Evolutionary conservation across 371 early-diverging fungal genomes (phyloP), one percentile per base, ranked within the genome.

Genomic region (Batrachochytrium dendrobatidis): DNA sequence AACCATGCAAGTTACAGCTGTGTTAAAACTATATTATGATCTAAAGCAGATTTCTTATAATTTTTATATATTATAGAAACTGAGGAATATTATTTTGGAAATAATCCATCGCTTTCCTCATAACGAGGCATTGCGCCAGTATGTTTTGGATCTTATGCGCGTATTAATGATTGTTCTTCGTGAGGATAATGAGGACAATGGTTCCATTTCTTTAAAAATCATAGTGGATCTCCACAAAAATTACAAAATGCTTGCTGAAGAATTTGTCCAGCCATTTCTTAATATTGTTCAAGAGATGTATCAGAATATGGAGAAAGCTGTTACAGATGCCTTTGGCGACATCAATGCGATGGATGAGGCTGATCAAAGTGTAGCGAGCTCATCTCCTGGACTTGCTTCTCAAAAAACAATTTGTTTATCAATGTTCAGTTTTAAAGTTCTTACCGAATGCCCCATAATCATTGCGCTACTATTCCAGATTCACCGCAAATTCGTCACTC

Each of bases 161-260:
- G 74, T 86, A 7, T 68, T 95, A 48, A 82, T 97, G 79, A 68
- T 83, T 26, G 76, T 94, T 2, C 77, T 98, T 31, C 76, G 81
- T 60, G 80, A 80, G 15, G 99, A 98, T 65, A 96, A 97, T 62
- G 99, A 98, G 74, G 99, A 97, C 26, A 97, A 96, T 65, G 98
- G 90, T 1, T 87, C 91, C 25, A 79, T 92, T 2, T 85, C 89
- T 62, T 79, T 98, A 24, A 94, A 94, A 67, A 89, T 95, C 34
- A 86, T 98, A 57, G 89, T 91, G 54, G 98, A 98, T 55, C 76
- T 98, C 55, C 92, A 95, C 67, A 85, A 93, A 62, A 81, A 82
- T 29, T 95, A 87, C 67, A 86, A 88, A 56, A 12, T 51, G 4
- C 45, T 44, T n/a, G 73, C 95, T 28, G 94, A 94, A 67, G 87